Evolutionary conservation across 305 asterid genomes (phyloP), one percentile per base, ranked within the genome.

Genomic region (Solanum hybrid): DNA sequence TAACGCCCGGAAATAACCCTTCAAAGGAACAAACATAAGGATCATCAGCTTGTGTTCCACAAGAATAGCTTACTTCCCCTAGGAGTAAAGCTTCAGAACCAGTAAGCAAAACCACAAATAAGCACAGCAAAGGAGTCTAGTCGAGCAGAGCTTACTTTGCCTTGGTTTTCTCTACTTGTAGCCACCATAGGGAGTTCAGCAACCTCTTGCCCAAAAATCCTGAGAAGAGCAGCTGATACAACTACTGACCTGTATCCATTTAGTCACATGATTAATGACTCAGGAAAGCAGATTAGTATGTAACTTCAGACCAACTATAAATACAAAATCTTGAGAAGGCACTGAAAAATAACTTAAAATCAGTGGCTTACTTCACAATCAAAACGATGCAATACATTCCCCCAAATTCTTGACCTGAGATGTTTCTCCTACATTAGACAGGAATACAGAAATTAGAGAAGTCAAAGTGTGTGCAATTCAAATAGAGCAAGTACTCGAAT

Each of bases 141-240:
- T 32, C 56, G 22, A 36, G 38, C 85, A 86, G 64, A 22, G 26
- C 95, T 96, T 93, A 97, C 99, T 91, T 95, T 97, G 91, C 99
- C 98, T 92, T 96, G 99, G 90, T 93, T 92, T 88, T 92, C 96
- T 94, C 96, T 95, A 90, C 93, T 87, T 64, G 99, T 97, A 88
- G 99, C 99, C 87, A 95, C 99, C 88, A 97, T 91, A 84, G 99
- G 99, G 89, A 97, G 98, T 93, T 97, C 99, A 85, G 99, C 99
- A 92, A 93, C 97, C 91, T 96, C 98, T 90, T 81, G 92, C 78
- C 99, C 99, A 90, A 96, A 95, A 86, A 96, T 92, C 93, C 99
- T 93, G 90, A 97, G 92, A 94, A 97, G 99, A 90, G 96, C 98
- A 91, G 99, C 99, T 72, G 99, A 97, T 88, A 96, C 98, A 85